Conservation (phyloP, 1,139 yeast genomes). For the Taphrina wiesneri region DNA sequence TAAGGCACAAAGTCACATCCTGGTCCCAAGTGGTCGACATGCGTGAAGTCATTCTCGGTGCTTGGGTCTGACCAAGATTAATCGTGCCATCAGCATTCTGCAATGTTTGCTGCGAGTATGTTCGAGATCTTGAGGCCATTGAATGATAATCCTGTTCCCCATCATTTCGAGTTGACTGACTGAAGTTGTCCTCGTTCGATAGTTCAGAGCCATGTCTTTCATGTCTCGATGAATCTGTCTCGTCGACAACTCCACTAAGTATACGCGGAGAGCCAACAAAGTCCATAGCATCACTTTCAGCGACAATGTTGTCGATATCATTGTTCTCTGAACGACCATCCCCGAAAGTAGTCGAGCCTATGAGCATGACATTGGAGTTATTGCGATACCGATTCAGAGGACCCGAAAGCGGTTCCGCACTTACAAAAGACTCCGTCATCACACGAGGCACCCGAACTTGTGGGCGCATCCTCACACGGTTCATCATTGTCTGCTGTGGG, state of each 20-base stretch:
- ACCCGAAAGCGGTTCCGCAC: not conserved
- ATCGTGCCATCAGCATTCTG: not conserved
- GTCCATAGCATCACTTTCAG: not conserved
- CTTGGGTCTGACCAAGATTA: not conserved
- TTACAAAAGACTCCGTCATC: not conserved
- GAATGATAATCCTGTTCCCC: not conserved
- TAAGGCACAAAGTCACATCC: conserved; percentile 91
- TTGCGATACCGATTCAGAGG: not conserved
- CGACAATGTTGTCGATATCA: not conserved
- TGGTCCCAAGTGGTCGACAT: conserved; percentile 71
- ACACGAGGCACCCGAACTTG: not conserved
- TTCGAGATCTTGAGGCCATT: not conserved
- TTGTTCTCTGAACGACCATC: not conserved
- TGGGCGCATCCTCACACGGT: not conserved
- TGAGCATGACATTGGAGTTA: not conserved
- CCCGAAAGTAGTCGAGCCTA: not conserved
- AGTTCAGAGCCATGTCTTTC: not conserved
- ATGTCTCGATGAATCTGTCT: not conserved
- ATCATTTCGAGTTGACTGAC: not conserved
- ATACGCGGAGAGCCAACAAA: not conserved
- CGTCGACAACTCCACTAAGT: not conserved
- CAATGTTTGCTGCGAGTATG: not conserved
- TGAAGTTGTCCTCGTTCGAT: not conserved
- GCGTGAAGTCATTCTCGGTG: not conserved
- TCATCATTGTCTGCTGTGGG: not conserved